Evolutionary conservation across 2,329 filamentous ascomycete species (phyloP).

Genomic region (Xylaria sp.): DNA sequence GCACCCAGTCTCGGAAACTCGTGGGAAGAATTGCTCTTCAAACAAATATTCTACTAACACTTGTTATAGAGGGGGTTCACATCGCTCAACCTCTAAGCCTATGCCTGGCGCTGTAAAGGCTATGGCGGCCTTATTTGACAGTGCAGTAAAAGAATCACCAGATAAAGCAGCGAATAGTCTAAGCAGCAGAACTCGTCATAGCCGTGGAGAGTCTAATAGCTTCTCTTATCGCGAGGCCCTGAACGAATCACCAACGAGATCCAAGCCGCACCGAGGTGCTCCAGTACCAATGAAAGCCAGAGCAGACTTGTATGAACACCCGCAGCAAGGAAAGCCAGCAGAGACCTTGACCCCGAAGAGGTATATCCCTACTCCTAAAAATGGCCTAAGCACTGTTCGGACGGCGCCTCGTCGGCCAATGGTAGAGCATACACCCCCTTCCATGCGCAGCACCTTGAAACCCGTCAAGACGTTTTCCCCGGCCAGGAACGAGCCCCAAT

Average conservation of each 20-base stretch:
- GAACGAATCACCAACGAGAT: constrained; percentile 26
- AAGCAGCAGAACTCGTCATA: constrained; percentile 28
- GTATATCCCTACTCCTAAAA: background rate
- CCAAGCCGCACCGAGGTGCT: background rate
- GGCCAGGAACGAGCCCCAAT: constrained; percentile 39
- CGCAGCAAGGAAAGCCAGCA: background rate
- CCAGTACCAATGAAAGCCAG: background rate
- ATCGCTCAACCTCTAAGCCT: constrained; percentile 45
- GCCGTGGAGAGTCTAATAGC: constrained; percentile 39
- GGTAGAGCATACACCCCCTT: constrained; percentile 31
- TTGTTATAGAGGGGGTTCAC: constrained; percentile 9
- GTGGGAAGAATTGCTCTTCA: constrained; percentile 20
- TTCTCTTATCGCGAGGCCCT: constrained; percentile 37
- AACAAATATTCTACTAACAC: constrained; percentile 16
- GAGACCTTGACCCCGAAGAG: background rate
- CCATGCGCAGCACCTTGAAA: constrained; percentile 35
- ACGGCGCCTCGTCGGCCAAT: constrained; percentile 23
- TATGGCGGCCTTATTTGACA: constrained; percentile 65
- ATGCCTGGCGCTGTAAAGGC: constrained; percentile 56
- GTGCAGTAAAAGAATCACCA: constrained; percentile 45
- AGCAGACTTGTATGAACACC: background rate
- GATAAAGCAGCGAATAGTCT: constrained; percentile 28
- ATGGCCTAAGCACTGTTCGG: background rate
- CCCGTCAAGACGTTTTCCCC: constrained; percentile 36
- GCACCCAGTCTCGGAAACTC: constrained; percentile 6